Evolutionary conservation across 805 yeast species (phyloP).

Genomic region (Diddensiella santjacobensis): DNA sequence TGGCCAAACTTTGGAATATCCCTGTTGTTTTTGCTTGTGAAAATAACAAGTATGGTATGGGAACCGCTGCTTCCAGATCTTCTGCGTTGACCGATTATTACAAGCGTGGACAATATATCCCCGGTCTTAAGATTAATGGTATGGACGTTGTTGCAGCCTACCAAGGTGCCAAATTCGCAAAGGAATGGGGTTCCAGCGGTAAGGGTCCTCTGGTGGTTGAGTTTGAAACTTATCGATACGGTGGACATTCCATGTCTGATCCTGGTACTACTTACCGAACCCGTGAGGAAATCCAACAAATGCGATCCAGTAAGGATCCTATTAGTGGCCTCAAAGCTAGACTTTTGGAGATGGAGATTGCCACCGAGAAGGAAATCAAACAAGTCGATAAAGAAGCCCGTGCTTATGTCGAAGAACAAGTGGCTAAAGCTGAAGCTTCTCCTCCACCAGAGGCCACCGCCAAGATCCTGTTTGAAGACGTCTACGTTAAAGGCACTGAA

Average conservation of each 20-base stretch:
- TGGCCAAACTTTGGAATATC: conserved; percentile 98
- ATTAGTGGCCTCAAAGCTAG: conserved; percentile 92
- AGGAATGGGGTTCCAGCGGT: conserved; percentile 90
- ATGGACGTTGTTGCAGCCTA: conserved; percentile 95
- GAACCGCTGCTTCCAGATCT: conserved; percentile 95
- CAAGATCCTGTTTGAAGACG: conserved; percentile 93
- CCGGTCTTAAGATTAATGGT: conserved; percentile 97
- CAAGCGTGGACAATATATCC: conserved; percentile 99
- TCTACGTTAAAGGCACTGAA: conserved; percentile 92
- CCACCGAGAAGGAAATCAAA: conserved; percentile 93
- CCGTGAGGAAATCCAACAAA: conserved; percentile 98
- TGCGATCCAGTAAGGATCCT: conserved; percentile 98
- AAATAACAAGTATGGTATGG: conserved; percentile 99
- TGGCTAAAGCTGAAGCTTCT: conserved; percentile 86
- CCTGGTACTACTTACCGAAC: conserved; percentile 99
- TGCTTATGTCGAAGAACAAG: conserved; percentile 91
- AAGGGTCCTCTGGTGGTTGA: conserved; percentile 95
- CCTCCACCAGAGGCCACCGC: conserved; percentile 95
- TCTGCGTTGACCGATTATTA: conserved; percentile 95
- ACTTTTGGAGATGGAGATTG: conserved; percentile 75
- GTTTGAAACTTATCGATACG: conserved; percentile 98
- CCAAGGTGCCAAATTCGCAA: conserved; percentile 95
- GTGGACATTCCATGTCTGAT: conserved; percentile 99
- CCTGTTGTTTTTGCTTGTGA: conserved; percentile 96
- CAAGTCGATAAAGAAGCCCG: conserved; percentile 94